Evolutionary conservation across 78 protist genomes (phyloP), one percentile per base, ranked within the genome.

Genomic region (Neovahlkampfia damariscottae): DNA sequence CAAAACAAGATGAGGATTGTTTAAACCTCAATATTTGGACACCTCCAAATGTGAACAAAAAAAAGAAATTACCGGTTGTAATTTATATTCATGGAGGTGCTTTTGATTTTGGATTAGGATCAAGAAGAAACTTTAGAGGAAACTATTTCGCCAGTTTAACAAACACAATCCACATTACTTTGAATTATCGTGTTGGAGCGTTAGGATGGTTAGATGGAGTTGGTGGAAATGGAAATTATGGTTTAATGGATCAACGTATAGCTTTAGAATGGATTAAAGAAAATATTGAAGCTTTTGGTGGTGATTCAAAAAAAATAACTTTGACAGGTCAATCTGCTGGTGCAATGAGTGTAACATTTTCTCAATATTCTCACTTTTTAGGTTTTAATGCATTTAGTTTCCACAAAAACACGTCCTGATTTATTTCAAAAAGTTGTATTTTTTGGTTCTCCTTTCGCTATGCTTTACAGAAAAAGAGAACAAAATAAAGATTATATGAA

Each of bases 251-350:
- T 80, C 94, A 90, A 62, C 5, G 41, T 1, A 9, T 66, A 36
- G 88, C 93, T 8, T 8, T 90, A 31, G 74, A 82, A 78, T 90
- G 91, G 91, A 91, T 90, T 8, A 77, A 70, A 28, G 73, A 38
- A n/a, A 90, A 90, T 79, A 86, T 90, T 41, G 80, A 79, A 76
- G 38, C 70, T 19, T 90, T 90, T 75, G 94, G 94, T 9, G 94
- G 94, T 28, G 92, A 90, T 66, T 89, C 90, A 40, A 37, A 41
- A 5, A 78, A 59, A 38, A 78, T 90, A 37, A 89, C 90, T 1
- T 62, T 90, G 8, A 80, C 73, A 80, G 94, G 94, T 38, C 84
- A 90, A 40, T 59, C 82, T 34, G 94, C 94, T 1, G 93, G 93
- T 34, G 91, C 82, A 28, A 66, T 74, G 7, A 62, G 78, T 8